phyloP scores from a whole-genome alignment of 2,329 filamentous ascomycete genomes.

The Neodidymelliopsis sp. region DNA sequence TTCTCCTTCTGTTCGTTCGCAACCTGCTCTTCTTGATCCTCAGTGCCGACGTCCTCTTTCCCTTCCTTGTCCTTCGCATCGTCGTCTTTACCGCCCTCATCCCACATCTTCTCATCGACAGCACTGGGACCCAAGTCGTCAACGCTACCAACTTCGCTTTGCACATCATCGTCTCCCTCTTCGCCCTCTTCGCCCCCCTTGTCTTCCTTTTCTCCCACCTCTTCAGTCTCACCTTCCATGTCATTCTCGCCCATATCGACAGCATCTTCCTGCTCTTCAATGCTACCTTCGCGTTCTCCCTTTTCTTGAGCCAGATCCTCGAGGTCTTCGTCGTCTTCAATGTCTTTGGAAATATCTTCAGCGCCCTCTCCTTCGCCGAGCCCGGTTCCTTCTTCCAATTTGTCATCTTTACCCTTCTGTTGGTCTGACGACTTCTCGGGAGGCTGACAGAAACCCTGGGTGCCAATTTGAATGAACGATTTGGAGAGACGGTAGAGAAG shows the following conservation, averaged over 20 bases:
- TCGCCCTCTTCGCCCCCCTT: constrained; percentile 62
- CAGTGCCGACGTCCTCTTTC: constrained; percentile 62
- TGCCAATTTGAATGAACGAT: constrained; percentile 78
- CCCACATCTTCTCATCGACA: constrained; percentile 99
- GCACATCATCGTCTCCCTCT: constrained; percentile 68
- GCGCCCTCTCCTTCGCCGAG: constrained; percentile 94
- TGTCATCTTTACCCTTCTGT: constrained; percentile 73
- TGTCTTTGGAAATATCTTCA: constrained; percentile 97
- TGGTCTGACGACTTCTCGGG: constrained; percentile 75
- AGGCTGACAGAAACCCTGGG: constrained; percentile 90
- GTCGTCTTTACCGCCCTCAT: constrained; percentile 80
- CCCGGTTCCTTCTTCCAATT: constrained; percentile 89
- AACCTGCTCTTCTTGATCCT: constrained; percentile 56
- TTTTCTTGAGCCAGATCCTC: constrained; percentile 86
- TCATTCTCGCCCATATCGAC: constrained; percentile 95
- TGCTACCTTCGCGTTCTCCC: constrained; percentile 65
- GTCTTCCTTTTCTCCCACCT: constrained; percentile 61
- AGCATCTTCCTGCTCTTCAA: constrained; percentile 82
- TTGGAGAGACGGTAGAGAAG: constrained; percentile 79
- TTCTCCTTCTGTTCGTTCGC: constrained; percentile 58
- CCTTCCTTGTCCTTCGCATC: constrained; percentile 83
- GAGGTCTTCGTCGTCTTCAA: constrained; percentile 91
- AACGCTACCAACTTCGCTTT: constrained; percentile 89
- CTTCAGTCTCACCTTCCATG: constrained; percentile 82
- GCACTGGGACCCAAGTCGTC: constrained; percentile 89